Evolutionary conservation across 768 basidiomycete genomes (phyloP).

Genomic region (Lactarius trivialis): DNA sequence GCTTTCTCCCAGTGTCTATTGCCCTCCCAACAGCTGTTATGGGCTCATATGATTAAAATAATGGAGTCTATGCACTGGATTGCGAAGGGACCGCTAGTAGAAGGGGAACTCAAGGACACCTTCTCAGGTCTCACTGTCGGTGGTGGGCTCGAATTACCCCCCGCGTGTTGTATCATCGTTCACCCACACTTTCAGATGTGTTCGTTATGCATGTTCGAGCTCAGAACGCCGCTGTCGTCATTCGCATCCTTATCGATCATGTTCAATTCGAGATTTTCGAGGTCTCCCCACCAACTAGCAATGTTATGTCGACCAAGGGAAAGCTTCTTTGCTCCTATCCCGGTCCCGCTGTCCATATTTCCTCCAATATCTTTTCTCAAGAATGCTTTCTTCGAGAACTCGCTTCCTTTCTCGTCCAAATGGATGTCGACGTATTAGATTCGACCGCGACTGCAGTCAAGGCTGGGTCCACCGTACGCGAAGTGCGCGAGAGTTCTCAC

Average conservation of each 20-base stretch:
- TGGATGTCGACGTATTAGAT: neutral
- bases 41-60: slow-evolving; percentile 1
- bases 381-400: neutral
- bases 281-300: slow-evolving; percentile 33
- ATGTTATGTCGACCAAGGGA: slow-evolving; percentile 35
- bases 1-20: neutral
- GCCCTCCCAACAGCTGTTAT: neutral
- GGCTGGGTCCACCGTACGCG: slow-evolving; percentile 2
- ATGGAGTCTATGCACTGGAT: neutral
- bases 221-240: slow-evolving; percentile 6
- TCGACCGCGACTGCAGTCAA: slow-evolving; percentile 15
- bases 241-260: neutral
- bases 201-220: slow-evolving; percentile 9
- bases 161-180: too few species aligned
- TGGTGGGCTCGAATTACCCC: neutral
- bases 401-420: neutral
- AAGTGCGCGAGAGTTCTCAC: neutral
- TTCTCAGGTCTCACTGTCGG: neutral
- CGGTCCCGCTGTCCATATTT: slow-evolving; percentile 37
- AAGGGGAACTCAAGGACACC: neutral
- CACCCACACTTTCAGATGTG: neutral
- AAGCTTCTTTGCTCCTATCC: slow-evolving; percentile 31
- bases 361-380: slow-evolving; percentile 8
- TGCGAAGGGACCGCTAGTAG: neutral
- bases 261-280: slow-evolving; percentile 33